These are phyloP conservation scores for Cubamyces lactineus DNA, from an alignment of 768 basidiomycete species.

Conservation along the genomic window DNA sequence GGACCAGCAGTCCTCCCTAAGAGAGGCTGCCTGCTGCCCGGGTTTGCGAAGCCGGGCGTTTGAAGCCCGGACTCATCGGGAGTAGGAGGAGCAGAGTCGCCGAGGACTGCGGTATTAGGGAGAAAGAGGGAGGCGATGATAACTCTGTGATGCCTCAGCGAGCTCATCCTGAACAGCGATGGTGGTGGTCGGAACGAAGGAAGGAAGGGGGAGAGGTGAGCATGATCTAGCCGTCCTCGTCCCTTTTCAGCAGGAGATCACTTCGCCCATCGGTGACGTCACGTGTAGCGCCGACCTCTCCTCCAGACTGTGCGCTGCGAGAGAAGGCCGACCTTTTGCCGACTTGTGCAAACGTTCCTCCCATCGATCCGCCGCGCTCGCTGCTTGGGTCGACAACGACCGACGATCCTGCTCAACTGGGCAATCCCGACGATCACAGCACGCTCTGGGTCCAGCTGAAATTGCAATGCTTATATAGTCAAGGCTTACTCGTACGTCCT, in stretches of 20 bases:
- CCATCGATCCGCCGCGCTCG: not conserved
- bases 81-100: conserved; percentile 57
- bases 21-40: conserved; percentile 15
- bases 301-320: not conserved
- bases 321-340: conserved; percentile 17
- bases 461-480: not conserved
- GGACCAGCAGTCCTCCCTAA: conserved; percentile 38
- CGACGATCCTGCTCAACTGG: conserved; percentile 2
- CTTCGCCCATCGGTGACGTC: conserved; percentile 24
- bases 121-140: conserved; percentile 87
- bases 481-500: conserved; percentile 1
- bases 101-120: conserved; percentile 69
- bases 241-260: conserved; percentile 18
- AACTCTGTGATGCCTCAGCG: conserved; percentile 72
- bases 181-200: conserved; percentile 9
- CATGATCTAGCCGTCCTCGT: conserved; percentile 9
- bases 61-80: conserved; percentile 32
- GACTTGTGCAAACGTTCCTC: conserved; percentile 7
- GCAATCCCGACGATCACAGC: conserved; percentile 4
- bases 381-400: not conserved
- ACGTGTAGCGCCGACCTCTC: conserved; percentile 23
- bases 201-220: not conserved
- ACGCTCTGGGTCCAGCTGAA: too few relatives aligned
- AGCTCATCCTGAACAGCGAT: conserved; percentile 53
- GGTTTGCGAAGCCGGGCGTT: conserved; percentile 26